Conservation (phyloP, 2,329 filamentous ascomycete species). For the Claviceps maximensis region DNA sequence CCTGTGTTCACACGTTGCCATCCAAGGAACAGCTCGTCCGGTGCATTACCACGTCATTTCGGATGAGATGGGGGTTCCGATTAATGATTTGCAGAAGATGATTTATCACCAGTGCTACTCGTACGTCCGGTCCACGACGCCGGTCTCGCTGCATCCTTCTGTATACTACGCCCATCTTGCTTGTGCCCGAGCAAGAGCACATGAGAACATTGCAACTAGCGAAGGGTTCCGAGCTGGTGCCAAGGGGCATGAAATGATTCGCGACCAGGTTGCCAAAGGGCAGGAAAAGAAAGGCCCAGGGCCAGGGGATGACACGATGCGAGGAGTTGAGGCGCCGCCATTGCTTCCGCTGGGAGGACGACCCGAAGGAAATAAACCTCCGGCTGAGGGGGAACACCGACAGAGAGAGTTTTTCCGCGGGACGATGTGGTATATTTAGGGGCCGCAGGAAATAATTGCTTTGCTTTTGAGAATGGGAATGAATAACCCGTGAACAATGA, state of each 20-base stretch:
- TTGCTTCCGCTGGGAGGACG: constrained; percentile 20
- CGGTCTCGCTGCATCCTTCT: constrained; percentile 76
- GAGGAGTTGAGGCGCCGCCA: constrained; percentile 15
- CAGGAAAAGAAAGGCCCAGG: constrained; percentile 6
- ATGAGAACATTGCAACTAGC: constrained; percentile 43
- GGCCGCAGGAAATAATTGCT: too few species aligned
- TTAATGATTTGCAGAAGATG: constrained; percentile 67
- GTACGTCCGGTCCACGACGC: constrained; percentile 82
- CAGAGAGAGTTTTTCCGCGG: constrained; percentile 23
- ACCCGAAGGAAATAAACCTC: constrained; percentile 9
- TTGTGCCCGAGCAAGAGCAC: constrained; percentile 62
- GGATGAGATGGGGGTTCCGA: constrained; percentile 59
- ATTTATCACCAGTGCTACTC: constrained; percentile 94
- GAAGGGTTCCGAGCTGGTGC: constrained; percentile 30
- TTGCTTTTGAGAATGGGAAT: not conserved
- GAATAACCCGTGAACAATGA: too few species aligned
- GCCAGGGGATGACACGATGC: constrained; percentile 9
- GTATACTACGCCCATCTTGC: constrained; percentile 95
- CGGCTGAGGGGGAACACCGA: constrained; percentile 16
- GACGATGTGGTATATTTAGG: constrained; percentile 33
- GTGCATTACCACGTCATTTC: constrained; percentile 84
- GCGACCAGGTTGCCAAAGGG: constrained; percentile 28
- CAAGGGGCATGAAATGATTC: constrained; percentile 28
- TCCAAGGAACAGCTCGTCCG: constrained; percentile 87
- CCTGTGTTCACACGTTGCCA: constrained; percentile 50